phyloP scores from a whole-genome alignment of 2,329 filamentous ascomycete species.

The Chaetomium sp. region DNA sequence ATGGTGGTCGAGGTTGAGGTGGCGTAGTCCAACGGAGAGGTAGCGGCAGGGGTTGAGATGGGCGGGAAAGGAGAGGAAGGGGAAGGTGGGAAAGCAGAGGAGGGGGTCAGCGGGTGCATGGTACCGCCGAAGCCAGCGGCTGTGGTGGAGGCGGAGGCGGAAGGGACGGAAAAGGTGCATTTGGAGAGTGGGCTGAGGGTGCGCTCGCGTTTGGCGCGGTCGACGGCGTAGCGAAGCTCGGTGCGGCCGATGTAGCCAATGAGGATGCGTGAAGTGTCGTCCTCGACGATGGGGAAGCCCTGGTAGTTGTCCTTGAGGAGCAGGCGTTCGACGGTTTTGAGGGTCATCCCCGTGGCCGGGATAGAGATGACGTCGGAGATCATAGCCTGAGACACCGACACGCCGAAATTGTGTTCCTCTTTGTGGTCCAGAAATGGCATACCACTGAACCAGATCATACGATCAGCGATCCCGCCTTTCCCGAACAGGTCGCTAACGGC shows the following conservation, averaged over 20 bases:
- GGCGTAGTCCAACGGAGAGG: conserved; percentile 35
- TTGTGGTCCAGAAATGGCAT: conserved; percentile 97
- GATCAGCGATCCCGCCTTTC: conserved; percentile 94
- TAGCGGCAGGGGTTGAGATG: conserved; percentile 34
- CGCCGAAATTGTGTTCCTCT: conserved; percentile 93
- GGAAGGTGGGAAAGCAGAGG: conserved; percentile 25
- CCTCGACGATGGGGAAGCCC: conserved; percentile 86
- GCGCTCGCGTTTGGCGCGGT: conserved; percentile 67
- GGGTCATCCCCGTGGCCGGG: conserved; percentile 64
- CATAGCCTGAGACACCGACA: conserved; percentile 89
- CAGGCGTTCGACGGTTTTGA: conserved; percentile 71
- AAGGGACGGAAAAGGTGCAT: conserved; percentile 63
- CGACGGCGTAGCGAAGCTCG: conserved; percentile 84
- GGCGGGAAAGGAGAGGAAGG: conserved; percentile 30
- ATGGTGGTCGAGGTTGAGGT: conserved; percentile 36
- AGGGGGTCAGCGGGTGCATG: no score
- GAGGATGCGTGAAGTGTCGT: conserved; percentile 61
- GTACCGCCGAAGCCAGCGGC: conserved; percentile 3
- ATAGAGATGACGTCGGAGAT: conserved; percentile 68
- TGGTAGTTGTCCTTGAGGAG: conserved; percentile 76
- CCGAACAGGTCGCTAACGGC: conserved; percentile 84
- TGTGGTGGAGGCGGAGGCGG: conserved; percentile 8
- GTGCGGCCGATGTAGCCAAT: conserved; percentile 90
- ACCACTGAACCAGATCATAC: conserved; percentile 98
- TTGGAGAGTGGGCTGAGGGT: conserved; percentile 59